Evolutionary conservation across 768 basidiomycete genomes (phyloP), one percentile per base, ranked within the genome.

Genomic region (Lactarius deliciosus): DNA sequence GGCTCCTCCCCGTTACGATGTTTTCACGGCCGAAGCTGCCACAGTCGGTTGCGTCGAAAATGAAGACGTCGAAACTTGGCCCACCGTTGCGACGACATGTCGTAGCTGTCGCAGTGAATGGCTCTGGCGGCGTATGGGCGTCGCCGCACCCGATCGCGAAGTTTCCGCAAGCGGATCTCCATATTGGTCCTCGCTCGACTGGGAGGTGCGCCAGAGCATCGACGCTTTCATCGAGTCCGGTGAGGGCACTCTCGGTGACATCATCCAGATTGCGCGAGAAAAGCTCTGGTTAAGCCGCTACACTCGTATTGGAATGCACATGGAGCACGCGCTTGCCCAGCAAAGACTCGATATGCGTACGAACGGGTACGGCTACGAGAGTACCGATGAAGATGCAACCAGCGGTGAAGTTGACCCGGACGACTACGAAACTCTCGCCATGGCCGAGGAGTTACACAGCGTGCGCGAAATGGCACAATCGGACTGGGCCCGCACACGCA

Each of bases 181-280:
- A 8, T 73, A 73, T 20, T 74, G 70, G 69, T 60, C 73, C 34
- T 66, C 75, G 64, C 43, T 77, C 65, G 89, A 91, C 70, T 88
- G 86, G 87, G 88, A 90, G 74, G 85, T 85, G 56, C 81, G 87
- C 54, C 85, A 86, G 70, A 80, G 81, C 10, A 81, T 92, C 15
- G 88, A 89, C 60, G 82, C 82, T n/a, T 92, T 89, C 76, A 75
- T 91, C 45, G 90, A 91, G 64, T 78, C 89, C 30, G 89, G 83
- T 3, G 91, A 92, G 69, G 90, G 90, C 25, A 82, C 80, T 7
- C 82, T 92, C 65, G 70, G 73, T 54, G 86, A 89, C 56, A 86
- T 91, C 25, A 73, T 91, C 40, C 73, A 73, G 36, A 75, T 88
- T 34, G 87, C 87, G 18, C 80, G 84, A 68, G 91, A 92, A 75